Evolutionary conservation across 202 grass and related monocot species (phyloP).

Genomic region (Elaeis oleifera): DNA sequence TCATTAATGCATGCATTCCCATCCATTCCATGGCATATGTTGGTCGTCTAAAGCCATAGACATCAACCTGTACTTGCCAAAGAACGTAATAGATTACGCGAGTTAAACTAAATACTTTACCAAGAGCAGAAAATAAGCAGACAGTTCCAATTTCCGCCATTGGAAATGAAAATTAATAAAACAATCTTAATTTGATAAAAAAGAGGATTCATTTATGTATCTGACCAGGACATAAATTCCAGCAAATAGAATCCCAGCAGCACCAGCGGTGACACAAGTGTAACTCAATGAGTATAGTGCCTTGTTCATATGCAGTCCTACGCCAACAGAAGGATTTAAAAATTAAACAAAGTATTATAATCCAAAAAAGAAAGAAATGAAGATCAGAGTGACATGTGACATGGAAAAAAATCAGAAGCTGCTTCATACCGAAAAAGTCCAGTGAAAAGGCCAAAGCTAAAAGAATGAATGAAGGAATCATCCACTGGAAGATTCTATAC

Average conservation of each 20-base stretch:
- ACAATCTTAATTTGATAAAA: not conserved
- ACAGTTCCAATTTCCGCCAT: too few relatives aligned
- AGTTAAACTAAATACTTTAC: too few relatives aligned
- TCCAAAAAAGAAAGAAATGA: not conserved
- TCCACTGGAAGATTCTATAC: constrained; percentile 48
- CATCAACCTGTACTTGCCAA: constrained; percentile 42
- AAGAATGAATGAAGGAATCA: constrained; percentile 42
- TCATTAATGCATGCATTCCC: constrained; percentile 88
- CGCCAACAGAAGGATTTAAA: not conserved
- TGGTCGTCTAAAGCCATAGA: constrained; percentile 59
- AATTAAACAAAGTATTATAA: not conserved
- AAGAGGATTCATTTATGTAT: not conserved
- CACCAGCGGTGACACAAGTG: constrained; percentile 57
- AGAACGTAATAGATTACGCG: too few relatives aligned
- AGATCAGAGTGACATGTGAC: not conserved
- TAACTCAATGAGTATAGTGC: constrained; percentile 77
- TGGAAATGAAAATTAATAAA: too few relatives aligned
- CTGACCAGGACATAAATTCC: constrained; percentile 77
- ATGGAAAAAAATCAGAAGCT: not conserved
- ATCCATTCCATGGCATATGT: constrained; percentile 78
- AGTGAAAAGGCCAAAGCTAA: constrained; percentile 44
- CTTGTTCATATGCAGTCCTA: constrained; percentile 61
- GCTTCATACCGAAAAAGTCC: constrained; percentile 49
- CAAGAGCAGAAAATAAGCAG: too few relatives aligned
- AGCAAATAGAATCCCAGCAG: constrained; percentile 59